A percentile compares a stretch with the other conserved stretches of the same genome.
phyloP scores from a whole-genome alignment of 1,284 basidiomycete species.

The Marasmius tenuissimus region DNA sequence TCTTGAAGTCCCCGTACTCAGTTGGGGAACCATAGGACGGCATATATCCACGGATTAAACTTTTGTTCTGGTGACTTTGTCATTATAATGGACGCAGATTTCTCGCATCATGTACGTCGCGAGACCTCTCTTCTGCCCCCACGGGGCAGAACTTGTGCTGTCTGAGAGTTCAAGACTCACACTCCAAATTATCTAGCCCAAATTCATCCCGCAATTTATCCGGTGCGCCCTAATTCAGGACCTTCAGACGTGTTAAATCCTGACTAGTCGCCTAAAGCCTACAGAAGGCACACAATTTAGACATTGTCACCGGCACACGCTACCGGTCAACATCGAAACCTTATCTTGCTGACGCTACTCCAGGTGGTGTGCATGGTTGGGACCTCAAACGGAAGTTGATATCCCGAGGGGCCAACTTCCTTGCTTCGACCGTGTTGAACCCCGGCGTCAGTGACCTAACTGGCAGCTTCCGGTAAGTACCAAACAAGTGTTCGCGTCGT shows the following conservation, averaged over 20 bases:
- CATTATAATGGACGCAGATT: slow-evolving; percentile 96
- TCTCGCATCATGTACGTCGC: slow-evolving; percentile 83
- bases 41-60: slow-evolving; percentile 89
- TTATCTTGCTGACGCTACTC: slow-evolving; percentile 45
- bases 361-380: slow-evolving; percentile 89
- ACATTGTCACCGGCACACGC: slow-evolving; percentile 92
- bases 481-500: slow-evolving; percentile 2
- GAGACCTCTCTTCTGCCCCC: neutral
- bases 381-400: slow-evolving; percentile 86
- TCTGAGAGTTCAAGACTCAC: no score
- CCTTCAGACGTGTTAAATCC: neutral
- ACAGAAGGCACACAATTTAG: slow-evolving; percentile 79
- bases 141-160: neutral
- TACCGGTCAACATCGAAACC: slow-evolving; percentile 66
- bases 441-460: slow-evolving; percentile 88
- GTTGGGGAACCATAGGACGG: slow-evolving; percentile 55
- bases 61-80: slow-evolving; percentile 92
- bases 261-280: slow-evolving; percentile 36
- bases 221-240: slow-evolving; percentile 42
- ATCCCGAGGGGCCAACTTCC: slow-evolving; percentile 83
- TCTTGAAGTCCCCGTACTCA: slow-evolving; percentile 6
- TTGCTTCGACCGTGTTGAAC: slow-evolving; percentile 79
- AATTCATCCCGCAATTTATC: slow-evolving; percentile 89
- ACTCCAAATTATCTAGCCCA: slow-evolving; percentile 53
- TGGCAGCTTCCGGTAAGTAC: slow-evolving; percentile 77